Base-by-base conservation (phyloP, 1,284 basidiomycete species). In the Ustilago shanxiensis region DNA sequence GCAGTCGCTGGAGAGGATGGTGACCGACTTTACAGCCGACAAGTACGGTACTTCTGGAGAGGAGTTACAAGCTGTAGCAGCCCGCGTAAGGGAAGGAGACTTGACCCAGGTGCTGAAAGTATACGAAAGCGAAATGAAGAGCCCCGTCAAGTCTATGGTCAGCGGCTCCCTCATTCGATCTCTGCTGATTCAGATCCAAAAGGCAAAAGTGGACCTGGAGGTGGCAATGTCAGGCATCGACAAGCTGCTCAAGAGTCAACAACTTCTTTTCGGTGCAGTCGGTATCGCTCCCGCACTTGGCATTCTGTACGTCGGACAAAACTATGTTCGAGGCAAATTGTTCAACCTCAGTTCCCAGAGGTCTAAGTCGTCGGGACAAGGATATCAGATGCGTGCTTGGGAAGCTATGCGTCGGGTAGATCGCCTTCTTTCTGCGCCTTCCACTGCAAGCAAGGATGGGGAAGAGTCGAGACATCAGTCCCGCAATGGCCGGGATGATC, bases 241-340 rank as follows among this genome's bases (percentile, higher is more conserved):
- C 87, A 94, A 93, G 83, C 89, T 99, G 57, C 91, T 99, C 72
- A 93, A 92, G 80, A 95, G 93, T 2, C 96, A 99, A 87, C 94
- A 98, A 86, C 89, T 99, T 33, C 97, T 97, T 1, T 98, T 99
- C 81, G 96, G 93, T 1, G 98, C 98, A 76, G 95, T 98, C 66
- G 96, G 96, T 77, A 92, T 99, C 14, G 95, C 96, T 0, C 95
- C 95, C 1, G 92, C 93, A 0, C 87, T 98, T 20, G 90, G 92
- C 1, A 88, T 98, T 49, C 89, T 95, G 3, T 95, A 95, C 80
- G 88, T 83, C 54, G 62, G 70, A 11, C 56, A 71, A 44, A 69
- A 66, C 29, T 73, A 92, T 1, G 76, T 90, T 9, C 88, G 89
- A 11, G 89, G 90, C 6, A 91, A 90, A 85, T 44, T 92, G 11